Evolutionary conservation across 305 asterid genomes (phyloP).

Genomic region (Fraxinus albicans): DNA sequence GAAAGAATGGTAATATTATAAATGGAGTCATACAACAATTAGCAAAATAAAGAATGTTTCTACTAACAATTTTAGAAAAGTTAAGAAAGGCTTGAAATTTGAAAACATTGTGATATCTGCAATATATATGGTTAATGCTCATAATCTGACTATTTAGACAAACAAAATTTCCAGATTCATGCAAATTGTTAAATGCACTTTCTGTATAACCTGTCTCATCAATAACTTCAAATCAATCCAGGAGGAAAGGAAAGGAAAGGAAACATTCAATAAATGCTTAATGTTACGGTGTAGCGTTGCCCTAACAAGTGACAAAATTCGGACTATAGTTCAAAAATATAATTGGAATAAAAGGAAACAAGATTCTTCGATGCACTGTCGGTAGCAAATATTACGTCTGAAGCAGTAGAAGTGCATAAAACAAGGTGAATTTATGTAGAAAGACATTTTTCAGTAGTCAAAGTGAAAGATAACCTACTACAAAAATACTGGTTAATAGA

Average conservation of each 20-base stretch:
- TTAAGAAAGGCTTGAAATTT: neutral
- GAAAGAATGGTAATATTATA: neutral
- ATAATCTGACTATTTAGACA: neutral
- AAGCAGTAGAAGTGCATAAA: neutral
- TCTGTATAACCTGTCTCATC: neutral
- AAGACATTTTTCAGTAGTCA: neutral
- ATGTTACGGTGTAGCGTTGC: neutral
- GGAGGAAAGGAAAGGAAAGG: neutral
- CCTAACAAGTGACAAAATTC: neutral
- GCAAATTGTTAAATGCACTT: neutral
- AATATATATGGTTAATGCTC: neutral
- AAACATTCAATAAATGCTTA: neutral
- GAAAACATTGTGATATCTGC: neutral
- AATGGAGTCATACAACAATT: neutral
- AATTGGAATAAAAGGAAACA: conserved; percentile 8
- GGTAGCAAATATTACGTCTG: neutral
- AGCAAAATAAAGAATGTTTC: neutral
- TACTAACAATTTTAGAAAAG: neutral
- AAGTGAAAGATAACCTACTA: neutral
- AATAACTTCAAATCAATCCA: neutral
- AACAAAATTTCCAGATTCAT: neutral
- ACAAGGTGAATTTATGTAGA: neutral
- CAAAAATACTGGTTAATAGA: neutral
- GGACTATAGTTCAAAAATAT: neutral
- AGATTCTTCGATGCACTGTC: neutral